phyloP scores from a whole-genome alignment of 2,329 filamentous ascomycete species.

The Venturia aucupariae region DNA sequence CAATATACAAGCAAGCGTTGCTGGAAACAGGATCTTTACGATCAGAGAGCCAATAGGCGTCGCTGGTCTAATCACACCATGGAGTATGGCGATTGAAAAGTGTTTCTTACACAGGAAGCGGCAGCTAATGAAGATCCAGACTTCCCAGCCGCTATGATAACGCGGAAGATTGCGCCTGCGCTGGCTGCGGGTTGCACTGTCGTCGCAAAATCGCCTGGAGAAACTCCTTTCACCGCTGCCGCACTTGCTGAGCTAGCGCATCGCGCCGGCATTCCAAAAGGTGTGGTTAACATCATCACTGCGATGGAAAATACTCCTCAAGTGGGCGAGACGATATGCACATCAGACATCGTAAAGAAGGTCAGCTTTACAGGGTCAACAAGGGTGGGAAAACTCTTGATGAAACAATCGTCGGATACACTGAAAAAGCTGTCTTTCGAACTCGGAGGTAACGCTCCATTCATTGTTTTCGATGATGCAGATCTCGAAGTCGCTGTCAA shows the following conservation, averaged over 20 bases:
- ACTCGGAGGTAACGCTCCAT: conserved; percentile 88
- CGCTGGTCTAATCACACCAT: conserved; percentile 71
- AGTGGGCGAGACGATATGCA: conserved; percentile 69
- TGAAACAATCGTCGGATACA: conserved; percentile 79
- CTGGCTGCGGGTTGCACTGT: conserved; percentile 93
- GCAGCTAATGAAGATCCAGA: conserved; percentile 53
- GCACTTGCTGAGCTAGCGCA: conserved; percentile 79
- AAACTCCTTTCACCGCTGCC: conserved; percentile 86
- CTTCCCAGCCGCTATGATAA: conserved; percentile 50
- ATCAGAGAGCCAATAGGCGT: conserved; percentile 79
- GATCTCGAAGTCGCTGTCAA: conserved; percentile 77
- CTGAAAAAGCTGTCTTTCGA: conserved; percentile 85
- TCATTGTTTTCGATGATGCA: conserved; percentile 94
- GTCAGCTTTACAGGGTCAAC: conserved; percentile 84
- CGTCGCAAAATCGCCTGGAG: conserved; percentile 80
- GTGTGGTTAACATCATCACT: conserved; percentile 85
- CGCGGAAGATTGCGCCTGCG: conserved; percentile 49
- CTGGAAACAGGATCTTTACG: conserved; percentile 67
- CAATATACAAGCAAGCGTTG: conserved; percentile 59
- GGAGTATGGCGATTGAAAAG: conserved; percentile 17
- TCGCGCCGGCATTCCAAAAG: conserved; percentile 79
- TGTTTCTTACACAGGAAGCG: background rate
- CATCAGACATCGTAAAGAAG: conserved; percentile 69
- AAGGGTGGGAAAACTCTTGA: conserved; percentile 62
- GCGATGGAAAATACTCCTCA: conserved; percentile 68